Base-by-base conservation (phyloP, 495 filamentous ascomycete species). In the Thozetella sp. region DNA sequence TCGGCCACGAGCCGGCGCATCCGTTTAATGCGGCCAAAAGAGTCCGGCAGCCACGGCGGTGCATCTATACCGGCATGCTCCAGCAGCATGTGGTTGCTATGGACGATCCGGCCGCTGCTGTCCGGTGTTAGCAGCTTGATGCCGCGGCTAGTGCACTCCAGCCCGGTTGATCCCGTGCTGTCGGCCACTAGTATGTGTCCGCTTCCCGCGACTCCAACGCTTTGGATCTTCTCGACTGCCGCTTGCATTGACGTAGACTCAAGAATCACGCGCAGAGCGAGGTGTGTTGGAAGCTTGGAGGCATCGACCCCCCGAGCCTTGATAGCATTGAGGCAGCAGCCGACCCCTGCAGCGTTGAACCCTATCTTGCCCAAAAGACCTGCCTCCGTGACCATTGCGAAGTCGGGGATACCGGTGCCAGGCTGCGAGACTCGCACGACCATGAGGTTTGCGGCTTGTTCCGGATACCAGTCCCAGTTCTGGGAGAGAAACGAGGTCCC, bases 351-450 rank as follows among this genome's bases (percentile, higher is more conserved):
- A 15, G 72, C 74, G 63, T 90, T 90, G 65, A 90, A 75, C 1
- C 89, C 88, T 43, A 91, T 90, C 65, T 92, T 92, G 20, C 87
- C 86, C 20, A 91, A 82, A n/a, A 90, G 83, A 1, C 88, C 88
- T 19, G 87, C 88, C 73, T 90, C 80, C 1, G 80, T 83, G 45
- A 83, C 69, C 72, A 76, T 77, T 9, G 66, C 57, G 30, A 65
- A 67, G 22, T 64, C 60, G 1, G 66, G 67, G 11, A 66, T 60
- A 11, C 55, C 63, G 15, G 66, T 67, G 15, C 34, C 61, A 9
- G 66, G 53, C 1, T 68, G 70, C 22, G 66, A 58, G 48, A 70
- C 62, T 50, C 63, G 78, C 26, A 75, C 77, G 65, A 90, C 83
- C 12, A 77, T 76, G 20, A 88, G 71, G 55, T 82, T 75, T 13